Base-by-base conservation (phyloP, 768 basidiomycete genomes). In the Amanita muscaria region DNA sequence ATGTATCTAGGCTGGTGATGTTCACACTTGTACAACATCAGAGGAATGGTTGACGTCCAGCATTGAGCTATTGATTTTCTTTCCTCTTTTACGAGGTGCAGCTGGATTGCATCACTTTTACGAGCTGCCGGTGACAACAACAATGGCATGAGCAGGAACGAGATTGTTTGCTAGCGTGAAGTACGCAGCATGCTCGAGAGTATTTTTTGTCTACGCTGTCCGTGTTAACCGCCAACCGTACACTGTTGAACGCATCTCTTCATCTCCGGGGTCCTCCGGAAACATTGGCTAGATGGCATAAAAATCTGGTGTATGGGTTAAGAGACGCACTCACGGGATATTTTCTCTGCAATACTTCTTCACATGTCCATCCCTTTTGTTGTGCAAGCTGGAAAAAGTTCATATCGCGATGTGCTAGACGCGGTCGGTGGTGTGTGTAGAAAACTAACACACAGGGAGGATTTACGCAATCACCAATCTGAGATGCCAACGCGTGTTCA, bases 371-470 rank as follows among this genome's bases (percentile, higher is more conserved):
- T 0, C 86, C 85, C 6, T 63, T 59, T 27, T 59, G 60, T 25
- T 64, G 56, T 3, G 87, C 88, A 53, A 74, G 77, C 7, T 56
- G 55, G 55, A 97, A 91, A 60, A 94, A 96, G 2, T 73, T 72
- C 67, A 92, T 76, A 55, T 96, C 92, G 10, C 80, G 75, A 45
- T 85, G 69, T 1, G 88, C 88, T 6, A 90, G 71, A 48, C 84
- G 83, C 0, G 92, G 92, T 0, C 86, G 74, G 52, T 96, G 91
- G 49, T 93, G 90, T 0, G 84, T 83, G 59, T 86, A 92, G 62
- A 96, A 94, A 1, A 91, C 87, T 1, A 93, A 76, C 0, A 90
- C 58, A 11, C 49, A 53, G 1, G 62, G 61, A 9, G 48, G 49
- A 5, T 56, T 51, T 46, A 38, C 27, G 5, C 36, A 21, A 5